These are phyloP conservation scores for Stephania yunnanensis DNA, from an alignment of 164 flowering plant species.

Conservation along the genomic window DNA sequence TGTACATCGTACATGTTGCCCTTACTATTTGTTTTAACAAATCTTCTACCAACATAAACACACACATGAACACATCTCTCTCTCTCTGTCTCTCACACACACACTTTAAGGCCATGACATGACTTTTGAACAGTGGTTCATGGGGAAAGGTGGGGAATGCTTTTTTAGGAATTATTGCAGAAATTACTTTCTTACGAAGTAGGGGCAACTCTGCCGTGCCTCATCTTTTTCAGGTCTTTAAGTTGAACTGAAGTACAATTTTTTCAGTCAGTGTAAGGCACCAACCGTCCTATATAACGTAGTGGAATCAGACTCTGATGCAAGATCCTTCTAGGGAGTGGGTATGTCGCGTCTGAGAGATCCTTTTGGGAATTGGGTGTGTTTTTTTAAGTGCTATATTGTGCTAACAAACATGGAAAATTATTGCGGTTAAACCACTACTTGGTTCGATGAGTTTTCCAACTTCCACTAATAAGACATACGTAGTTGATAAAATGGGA, in stretches of 20 bases:
- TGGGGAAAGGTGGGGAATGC: background rate
- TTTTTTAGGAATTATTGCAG: background rate
- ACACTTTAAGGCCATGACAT: background rate
- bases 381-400: background rate
- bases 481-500: background rate
- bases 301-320: conserved; percentile 3
- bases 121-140: conserved; percentile 3
- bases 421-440: background rate
- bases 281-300: background rate
- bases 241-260: background rate
- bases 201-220: background rate
- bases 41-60: no score
- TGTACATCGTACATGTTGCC: no score
- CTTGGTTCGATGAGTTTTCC: background rate
- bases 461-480: background rate
- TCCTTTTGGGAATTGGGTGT: background rate
- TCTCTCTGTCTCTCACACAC: background rate
- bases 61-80: no score
- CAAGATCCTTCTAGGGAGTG: background rate
- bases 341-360: no score
- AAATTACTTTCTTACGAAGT: background rate
- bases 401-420: background rate
- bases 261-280: conserved; percentile 1
- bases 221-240: background rate
- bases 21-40: no score